phyloP scores from a whole-genome alignment of 2,329 filamentous ascomycete genomes.

The Gaeumannomyces tritici region DNA sequence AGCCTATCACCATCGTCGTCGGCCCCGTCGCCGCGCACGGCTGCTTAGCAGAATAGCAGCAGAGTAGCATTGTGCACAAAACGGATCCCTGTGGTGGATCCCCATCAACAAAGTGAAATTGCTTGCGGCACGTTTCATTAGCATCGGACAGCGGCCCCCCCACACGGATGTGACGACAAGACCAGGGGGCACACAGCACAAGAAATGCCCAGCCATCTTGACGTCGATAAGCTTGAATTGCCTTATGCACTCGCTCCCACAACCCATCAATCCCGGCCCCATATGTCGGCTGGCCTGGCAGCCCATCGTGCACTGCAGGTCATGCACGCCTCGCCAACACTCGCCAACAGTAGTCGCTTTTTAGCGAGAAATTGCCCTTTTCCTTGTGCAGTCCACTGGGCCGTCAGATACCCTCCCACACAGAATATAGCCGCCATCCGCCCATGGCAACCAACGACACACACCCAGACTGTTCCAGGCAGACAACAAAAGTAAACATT shows the following conservation, averaged over 20 bases:
- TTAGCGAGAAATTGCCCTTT: neutral
- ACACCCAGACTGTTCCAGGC: neutral
- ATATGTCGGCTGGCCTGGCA: neutral
- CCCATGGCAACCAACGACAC: neutral
- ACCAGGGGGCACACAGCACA: too few relatives aligned
- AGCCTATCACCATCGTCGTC: neutral
- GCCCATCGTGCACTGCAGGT: too few relatives aligned
- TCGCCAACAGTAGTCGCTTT: neutral
- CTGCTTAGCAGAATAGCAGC: neutral
- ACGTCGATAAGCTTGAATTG: too few relatives aligned
- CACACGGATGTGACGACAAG: too few relatives aligned
- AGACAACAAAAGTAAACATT: neutral
- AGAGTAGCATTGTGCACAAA: neutral
- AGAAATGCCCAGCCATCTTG: too few relatives aligned
- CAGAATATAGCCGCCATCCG: neutral
- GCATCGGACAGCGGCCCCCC: too few relatives aligned
- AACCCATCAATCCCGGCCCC: neutral
- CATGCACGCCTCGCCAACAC: neutral
- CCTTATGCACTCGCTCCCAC: too few relatives aligned
- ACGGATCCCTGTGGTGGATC: neutral
- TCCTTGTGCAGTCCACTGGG: neutral
- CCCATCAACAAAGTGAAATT: too few relatives aligned
- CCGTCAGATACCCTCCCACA: neutral
- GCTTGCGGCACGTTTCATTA: too few relatives aligned
- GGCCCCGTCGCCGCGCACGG: neutral